Conservation (phyloP, 1,284 basidiomycete species). For the Cryptococcus sp. region DNA sequence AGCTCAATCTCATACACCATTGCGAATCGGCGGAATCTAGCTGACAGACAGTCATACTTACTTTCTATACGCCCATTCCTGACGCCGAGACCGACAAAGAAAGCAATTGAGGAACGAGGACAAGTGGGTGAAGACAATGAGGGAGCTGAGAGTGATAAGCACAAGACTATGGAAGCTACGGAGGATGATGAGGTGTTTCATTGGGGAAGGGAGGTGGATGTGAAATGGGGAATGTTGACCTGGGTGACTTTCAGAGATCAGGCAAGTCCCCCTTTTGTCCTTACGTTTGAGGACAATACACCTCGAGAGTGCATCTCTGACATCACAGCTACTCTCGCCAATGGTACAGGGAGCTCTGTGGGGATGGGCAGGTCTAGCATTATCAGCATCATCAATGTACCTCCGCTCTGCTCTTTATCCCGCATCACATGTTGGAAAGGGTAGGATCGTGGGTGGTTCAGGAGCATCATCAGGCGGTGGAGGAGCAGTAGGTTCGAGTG, state of each 20-base stretch:
- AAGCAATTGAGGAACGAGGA: constrained; percentile 13
- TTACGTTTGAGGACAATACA: neutral
- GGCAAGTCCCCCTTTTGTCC: constrained; percentile 22
- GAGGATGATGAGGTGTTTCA: constrained; percentile 39
- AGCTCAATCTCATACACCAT: constrained; percentile 7
- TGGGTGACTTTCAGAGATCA: constrained; percentile 47
- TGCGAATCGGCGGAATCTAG: neutral
- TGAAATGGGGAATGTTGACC: constrained; percentile 35
- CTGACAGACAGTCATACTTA: constrained; percentile 33
- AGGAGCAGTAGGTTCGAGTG: constrained; percentile 23
- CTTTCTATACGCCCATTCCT: constrained; percentile 39
- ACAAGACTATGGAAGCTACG: constrained; percentile 17
- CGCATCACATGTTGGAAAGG: constrained; percentile 23
- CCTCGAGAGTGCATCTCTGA: neutral
- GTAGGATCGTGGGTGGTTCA: constrained; percentile 32
- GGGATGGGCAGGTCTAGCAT: constrained; percentile 36
- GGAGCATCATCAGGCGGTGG: constrained; percentile 25
- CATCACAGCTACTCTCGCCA: constrained; percentile 28
- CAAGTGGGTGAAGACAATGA: neutral
- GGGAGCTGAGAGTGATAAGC: neutral
- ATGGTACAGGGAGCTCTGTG: constrained; percentile 45
- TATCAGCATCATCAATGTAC: constrained; percentile 21
- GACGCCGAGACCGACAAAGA: constrained; percentile 16
- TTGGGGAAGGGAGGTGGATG: constrained; percentile 37
- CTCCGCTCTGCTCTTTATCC: constrained; percentile 33